Percentiles rank a stretch among this genome's conserved stretches.
These are phyloP conservation scores for Pholiota microspora DNA, from an alignment of 768 basidiomycete genomes.

Conservation along the genomic window DNA sequence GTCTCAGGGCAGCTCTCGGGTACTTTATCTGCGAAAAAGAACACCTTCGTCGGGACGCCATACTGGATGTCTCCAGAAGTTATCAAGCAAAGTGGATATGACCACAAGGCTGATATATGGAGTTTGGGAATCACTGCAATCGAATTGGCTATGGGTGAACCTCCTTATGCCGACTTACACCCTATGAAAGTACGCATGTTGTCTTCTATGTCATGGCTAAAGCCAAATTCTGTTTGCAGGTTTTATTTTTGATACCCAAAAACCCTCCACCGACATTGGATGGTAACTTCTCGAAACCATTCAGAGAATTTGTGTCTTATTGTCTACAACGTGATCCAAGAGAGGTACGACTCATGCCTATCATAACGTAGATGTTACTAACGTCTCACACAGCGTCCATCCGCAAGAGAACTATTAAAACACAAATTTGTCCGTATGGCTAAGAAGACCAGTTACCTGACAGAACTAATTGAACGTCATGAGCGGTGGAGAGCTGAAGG, in stretches of 20 bases:
- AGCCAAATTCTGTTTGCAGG: slow-evolving; percentile 43
- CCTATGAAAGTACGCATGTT: slow-evolving; percentile 88
- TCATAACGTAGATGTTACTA: neutral
- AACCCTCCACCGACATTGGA: slow-evolving; percentile 93
- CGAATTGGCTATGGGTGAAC: slow-evolving; percentile 96
- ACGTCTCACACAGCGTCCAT: slow-evolving; percentile 62
- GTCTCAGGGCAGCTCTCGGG: slow-evolving; percentile 97
- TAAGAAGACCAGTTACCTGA: slow-evolving; percentile 91
- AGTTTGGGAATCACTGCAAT: slow-evolving; percentile 96
- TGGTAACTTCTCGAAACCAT: slow-evolving; percentile 86
- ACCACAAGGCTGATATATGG: slow-evolving; percentile 99
- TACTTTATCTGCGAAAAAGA: slow-evolving; percentile 91
- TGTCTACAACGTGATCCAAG: slow-evolving; percentile 94
- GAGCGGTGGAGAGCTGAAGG: slow-evolving; percentile 93
- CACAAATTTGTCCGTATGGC: slow-evolving; percentile 96
- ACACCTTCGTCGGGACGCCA: slow-evolving; percentile 96
- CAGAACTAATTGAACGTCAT: slow-evolving; percentile 92
- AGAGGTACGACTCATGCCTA: slow-evolving; percentile 52
- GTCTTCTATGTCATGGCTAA: neutral
- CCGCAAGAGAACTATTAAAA: slow-evolving; percentile 92
- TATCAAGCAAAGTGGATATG: slow-evolving; percentile 99
- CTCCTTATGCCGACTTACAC: slow-evolving; percentile 96
- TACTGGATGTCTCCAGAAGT: slow-evolving; percentile 99
- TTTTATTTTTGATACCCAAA: slow-evolving; percentile 97
- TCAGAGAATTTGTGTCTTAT: slow-evolving; percentile 90